Conservation (phyloP, 1,284 basidiomycete genomes). For the Ceratobasidium sp. region DNA sequence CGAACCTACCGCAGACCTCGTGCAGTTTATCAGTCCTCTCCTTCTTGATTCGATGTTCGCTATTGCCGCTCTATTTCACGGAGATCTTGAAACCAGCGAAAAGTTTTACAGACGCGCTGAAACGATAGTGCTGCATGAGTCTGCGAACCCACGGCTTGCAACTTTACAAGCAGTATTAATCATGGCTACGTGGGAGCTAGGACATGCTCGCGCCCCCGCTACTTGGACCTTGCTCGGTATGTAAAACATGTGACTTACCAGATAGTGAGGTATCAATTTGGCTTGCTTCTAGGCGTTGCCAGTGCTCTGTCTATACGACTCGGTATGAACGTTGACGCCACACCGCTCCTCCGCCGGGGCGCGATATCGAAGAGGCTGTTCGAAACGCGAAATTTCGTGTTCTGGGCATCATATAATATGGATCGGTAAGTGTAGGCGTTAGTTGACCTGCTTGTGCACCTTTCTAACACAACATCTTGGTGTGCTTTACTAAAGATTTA, state of each 20-base stretch:
- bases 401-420: conserved; percentile 30
- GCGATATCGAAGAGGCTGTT: conserved; percentile 33
- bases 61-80: conserved; percentile 21
- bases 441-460: background rate
- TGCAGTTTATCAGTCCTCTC: conserved; percentile 31
- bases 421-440: conserved; percentile 5
- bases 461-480: background rate
- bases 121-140: background rate
- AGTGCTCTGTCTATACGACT: conserved; percentile 23
- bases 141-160: conserved; percentile 27
- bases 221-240: conserved; percentile 31
- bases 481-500: background rate
- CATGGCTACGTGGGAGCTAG: conserved; percentile 23
- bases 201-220: conserved; percentile 35
- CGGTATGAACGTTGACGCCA: conserved; percentile 37
- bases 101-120: conserved; percentile 24
- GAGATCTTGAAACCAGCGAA: conserved; percentile 10
- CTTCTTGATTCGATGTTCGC: conserved; percentile 27
- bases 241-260: background rate
- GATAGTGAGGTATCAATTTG: background rate
- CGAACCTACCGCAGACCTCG: conserved; percentile 4
- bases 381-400: conserved; percentile 37
- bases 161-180: conserved; percentile 20
- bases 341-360: conserved; percentile 25
- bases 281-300: conserved; percentile 1